Base-by-base conservation (phyloP, 2,329 filamentous ascomycete genomes). In the Aspergillus sp. region DNA sequence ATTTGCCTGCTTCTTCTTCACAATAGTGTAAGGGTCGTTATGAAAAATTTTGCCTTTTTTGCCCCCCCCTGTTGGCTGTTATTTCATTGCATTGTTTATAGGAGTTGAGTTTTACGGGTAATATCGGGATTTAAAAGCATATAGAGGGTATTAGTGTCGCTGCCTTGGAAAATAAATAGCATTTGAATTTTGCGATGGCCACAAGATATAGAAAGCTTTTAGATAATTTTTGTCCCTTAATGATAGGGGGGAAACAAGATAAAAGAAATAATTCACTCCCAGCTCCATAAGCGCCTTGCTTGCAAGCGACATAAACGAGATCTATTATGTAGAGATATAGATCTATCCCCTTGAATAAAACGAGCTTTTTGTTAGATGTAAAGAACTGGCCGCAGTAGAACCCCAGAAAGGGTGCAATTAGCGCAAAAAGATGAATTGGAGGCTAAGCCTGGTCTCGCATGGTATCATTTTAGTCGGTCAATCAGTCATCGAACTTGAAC, bases 401-500 rank as follows among this genome's bases (percentile, higher is more conserved):
- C 51, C 13, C 33, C 5, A 9, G 34, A 37, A 7, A 37, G 30
- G 42, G 15, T 12, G 13, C 48, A 34, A 20, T 33, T 44, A 41
- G 13, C 20, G 15, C 37, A 27, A 15, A 3, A 30, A 22, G 22
- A 15, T 9, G 0, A 30, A 17, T 12, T 11, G 8, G 15, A 33
- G 44, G 33, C 13, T 17, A 30, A 8, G 19, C 2, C 12, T 12
- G 24, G 42, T 47, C 54, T 54, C 39, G 24, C 8, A 51, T 59
- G 48, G 20, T 63, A 54, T 53, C 56, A 40, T 37, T 6, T 4
- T 22, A 27, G 20, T 17, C 22, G 44, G 17, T 22, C 3, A 30
- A 20, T 78, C 85, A 96, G 69, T 96, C 90, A 2, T 97, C 92
- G 76, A 99, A 99, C 79, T 96, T 97, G 79, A 96, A 89, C 58